Base-by-base conservation (phyloP, 495 filamentous ascomycete genomes). In the Penicillium verhagenii region DNA sequence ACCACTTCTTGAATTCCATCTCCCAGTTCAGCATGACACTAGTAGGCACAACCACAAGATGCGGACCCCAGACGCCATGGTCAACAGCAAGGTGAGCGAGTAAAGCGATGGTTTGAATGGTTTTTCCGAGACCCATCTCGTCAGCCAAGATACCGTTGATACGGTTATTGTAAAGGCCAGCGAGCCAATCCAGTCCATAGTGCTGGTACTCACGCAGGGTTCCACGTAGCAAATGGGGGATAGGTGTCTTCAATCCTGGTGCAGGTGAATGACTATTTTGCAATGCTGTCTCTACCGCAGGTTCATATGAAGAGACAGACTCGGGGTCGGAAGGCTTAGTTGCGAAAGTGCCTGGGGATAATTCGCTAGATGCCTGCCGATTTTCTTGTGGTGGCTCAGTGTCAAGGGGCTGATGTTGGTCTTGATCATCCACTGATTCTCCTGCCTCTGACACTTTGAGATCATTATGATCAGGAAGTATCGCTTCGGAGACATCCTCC, bases 21-120 rank as follows among this genome's bases (percentile, higher is more conserved):
- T 97, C 95, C 95, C 95, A 99, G 67, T 99, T 99, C 48, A 99
- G 84, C 79, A 99, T 96, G 25, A 99, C 95, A 72, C 92, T 96
- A 8, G 95, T 97, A 2, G 95, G 95, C 6, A 99, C 95, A 56
- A 99, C 88, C 33, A 99, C 88, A 19, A 99, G 75, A 77, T 99
- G 95, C 0, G 95, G 91, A 0, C 95, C 95, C 95, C 95, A 99
- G 23, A 92, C 84, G 64, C 90, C 84, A 67, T 96, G 88, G 52
- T 96, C 79, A 49, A 92, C 91, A 20, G 95, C 95, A 31, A 99
- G 80, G 68, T 97, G 93, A 14, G 94, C 95, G 46, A 99, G 78
- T 9, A 99, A 76, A 13, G 95, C 87, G 60, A 99, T 99, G 2
- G 95, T 97, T 70, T 99, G 95, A 33, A 99, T 97, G 0, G 95